Conservation (phyloP, 352 stramenopile species). For the Thraustochytrium sp. region DNA sequence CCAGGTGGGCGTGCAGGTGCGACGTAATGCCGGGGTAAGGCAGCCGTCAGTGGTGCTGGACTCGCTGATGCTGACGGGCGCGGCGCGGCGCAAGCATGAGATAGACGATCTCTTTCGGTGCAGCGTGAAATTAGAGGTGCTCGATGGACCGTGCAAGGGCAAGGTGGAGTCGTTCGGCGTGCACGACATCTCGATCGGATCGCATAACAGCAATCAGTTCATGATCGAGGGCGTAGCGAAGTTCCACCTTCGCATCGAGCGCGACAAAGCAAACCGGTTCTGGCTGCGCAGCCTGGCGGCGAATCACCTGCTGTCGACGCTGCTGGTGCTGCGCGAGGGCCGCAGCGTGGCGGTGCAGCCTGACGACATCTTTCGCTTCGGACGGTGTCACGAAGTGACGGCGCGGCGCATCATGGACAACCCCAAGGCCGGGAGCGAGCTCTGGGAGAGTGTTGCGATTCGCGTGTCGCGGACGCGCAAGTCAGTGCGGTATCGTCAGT, state of each 20-base stretch:
- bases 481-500: slow-evolving; percentile 26
- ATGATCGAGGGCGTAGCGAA: background rate
- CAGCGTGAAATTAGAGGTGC: background rate
- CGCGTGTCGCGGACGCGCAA: background rate
- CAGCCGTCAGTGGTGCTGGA: background rate
- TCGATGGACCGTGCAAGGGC: background rate
- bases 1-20: background rate
- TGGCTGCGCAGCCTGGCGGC: background rate
- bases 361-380: slow-evolving; percentile 13
- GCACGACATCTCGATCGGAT: slow-evolving; percentile 5
- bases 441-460: background rate
- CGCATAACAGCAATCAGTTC: background rate
- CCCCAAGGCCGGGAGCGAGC: background rate
- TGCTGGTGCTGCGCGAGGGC: background rate
- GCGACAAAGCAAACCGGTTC: slow-evolving; percentile 24
- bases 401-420: background rate
- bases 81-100: background rate
- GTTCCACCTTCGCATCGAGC: slow-evolving; percentile 17
- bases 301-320: background rate
- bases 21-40: background rate
- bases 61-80: background rate
- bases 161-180: background rate
- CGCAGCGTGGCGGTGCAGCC: background rate
- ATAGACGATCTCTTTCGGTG: background rate
- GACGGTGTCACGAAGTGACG: background rate